These are phyloP conservation scores for Trichophyton equinum DNA, from an alignment of 2,329 filamentous ascomycete genomes.

Conservation along the genomic window DNA sequence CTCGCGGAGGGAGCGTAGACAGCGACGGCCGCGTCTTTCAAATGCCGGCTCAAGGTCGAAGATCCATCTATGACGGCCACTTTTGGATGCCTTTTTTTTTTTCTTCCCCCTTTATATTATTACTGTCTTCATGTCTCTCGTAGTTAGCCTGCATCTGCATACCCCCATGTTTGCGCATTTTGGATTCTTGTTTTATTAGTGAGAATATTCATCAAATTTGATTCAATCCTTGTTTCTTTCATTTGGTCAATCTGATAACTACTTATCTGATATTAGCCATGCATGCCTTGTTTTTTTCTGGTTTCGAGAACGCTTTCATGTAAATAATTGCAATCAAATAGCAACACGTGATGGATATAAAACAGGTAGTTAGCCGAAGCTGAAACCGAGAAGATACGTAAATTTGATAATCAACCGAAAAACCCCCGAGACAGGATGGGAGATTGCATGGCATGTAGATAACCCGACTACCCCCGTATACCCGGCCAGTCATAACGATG, in stretches of 20 bases:
- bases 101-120: background rate
- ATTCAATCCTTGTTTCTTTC: background rate
- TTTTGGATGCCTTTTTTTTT: background rate
- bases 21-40: background rate
- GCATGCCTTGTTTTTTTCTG: background rate
- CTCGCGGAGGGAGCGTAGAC: constrained; percentile 2
- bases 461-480: constrained; percentile 35
- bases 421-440: background rate
- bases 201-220: background rate
- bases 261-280: background rate
- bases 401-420: background rate
- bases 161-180: background rate
- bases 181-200: constrained; percentile 1
- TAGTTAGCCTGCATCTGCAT: background rate
- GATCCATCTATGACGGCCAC: background rate
- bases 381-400: background rate
- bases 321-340: background rate
- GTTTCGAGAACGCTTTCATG: background rate
- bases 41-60: background rate
- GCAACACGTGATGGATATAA: background rate
- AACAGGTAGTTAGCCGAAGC: background rate
- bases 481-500: constrained; percentile 48
- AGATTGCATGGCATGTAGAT: background rate
- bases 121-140: background rate
- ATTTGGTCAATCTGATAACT: background rate